Base-by-base conservation (phyloP, 208 protist genomes). In the Leishmania major region DNA sequence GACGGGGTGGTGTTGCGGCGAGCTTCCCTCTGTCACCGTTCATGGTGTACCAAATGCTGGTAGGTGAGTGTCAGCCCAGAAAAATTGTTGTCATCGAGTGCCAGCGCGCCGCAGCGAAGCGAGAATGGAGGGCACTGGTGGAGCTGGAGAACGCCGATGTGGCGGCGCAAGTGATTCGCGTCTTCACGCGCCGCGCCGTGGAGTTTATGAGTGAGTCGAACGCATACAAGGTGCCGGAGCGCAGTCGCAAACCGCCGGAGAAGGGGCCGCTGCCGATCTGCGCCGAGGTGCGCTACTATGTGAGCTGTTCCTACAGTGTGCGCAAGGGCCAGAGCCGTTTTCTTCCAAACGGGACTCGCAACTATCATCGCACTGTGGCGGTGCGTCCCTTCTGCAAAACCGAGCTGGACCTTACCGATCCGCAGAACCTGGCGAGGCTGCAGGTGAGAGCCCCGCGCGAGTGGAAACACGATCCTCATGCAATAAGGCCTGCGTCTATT, bases 1-100 rank as follows among this genome's bases (percentile, higher is more conserved):
- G 40, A 35, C 70, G 76, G 45, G 59, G 57, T 40, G 70, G 45
- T n/a, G 59, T 19, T 53, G 53, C 74, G 47, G 45, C 51, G 1
- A 60, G 40, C 49, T 88, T 87, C 57, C 79, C 81, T 31, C 78
- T 94, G 17, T 88, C 89, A 7, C 85, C 89, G 17, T 90, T 91
- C 55, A 85, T 94, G 62, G 78, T 94, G 11, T 91, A 90, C 76
- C 83, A 96, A 66, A 67, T 93, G 51, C 76, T 96, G 43, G 74
- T 84, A 28, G 70, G 75, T 17, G 87, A 83, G 47, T 89, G 87
- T 53, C 78, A 87, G 71, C 87, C 87, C 37, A 78, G 82, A 49
- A 87, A 88, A 72, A 89, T 94, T 49, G 79, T 93, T 4, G 35
- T 94, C 25, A 86, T 91, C 69, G 79, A 81, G 40, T 71, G 75